phyloP scores from a whole-genome alignment of 176 grass and related monocot species.

The Phoenix roebelenii region DNA sequence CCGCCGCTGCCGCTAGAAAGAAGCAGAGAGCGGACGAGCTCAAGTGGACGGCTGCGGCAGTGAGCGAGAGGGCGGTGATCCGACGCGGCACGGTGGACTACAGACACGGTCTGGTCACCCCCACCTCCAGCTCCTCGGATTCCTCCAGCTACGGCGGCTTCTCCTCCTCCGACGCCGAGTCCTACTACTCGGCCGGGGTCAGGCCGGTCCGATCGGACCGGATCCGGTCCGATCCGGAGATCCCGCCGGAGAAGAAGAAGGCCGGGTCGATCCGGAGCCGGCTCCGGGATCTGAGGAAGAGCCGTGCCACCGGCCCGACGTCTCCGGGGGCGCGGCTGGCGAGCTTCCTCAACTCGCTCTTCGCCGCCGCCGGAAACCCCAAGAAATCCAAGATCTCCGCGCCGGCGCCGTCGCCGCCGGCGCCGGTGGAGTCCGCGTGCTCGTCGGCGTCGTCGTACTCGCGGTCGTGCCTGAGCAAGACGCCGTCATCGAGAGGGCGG shows the following conservation, averaged over 20 bases:
- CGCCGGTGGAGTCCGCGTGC: not conserved
- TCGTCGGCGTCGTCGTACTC: conserved; percentile 1
- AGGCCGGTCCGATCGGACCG: not conserved
- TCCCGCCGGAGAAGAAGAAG: conserved; percentile 21
- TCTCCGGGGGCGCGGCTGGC: conserved; percentile 35
- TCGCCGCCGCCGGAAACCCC: conserved; percentile 18
- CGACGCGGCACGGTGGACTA: conserved; percentile 29
- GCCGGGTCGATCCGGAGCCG: conserved; percentile 20
- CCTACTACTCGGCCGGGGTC: conserved; percentile 1
- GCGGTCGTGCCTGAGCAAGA: conserved; percentile 1
- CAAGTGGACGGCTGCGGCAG: not conserved
- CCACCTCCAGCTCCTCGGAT: conserved; percentile 46
- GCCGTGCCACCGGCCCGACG: conserved; percentile 1
- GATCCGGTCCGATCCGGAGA: not conserved
- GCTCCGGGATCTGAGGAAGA: conserved; percentile 1
- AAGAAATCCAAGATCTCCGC: conserved; percentile 25
- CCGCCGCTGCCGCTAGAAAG: too few relatives aligned
- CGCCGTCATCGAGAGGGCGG: not conserved
- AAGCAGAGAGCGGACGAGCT: too few relatives aligned
- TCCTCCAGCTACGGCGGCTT: conserved; percentile 36
- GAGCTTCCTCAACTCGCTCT: conserved; percentile 30
- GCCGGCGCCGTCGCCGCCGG: not conserved
- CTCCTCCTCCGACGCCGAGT: conserved; percentile 31
- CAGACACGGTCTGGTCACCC: not conserved
- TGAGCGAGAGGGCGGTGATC: not conserved